These are phyloP conservation scores for Paxillus involutus DNA, from an alignment of 768 basidiomycete species.

Conservation along the genomic window DNA sequence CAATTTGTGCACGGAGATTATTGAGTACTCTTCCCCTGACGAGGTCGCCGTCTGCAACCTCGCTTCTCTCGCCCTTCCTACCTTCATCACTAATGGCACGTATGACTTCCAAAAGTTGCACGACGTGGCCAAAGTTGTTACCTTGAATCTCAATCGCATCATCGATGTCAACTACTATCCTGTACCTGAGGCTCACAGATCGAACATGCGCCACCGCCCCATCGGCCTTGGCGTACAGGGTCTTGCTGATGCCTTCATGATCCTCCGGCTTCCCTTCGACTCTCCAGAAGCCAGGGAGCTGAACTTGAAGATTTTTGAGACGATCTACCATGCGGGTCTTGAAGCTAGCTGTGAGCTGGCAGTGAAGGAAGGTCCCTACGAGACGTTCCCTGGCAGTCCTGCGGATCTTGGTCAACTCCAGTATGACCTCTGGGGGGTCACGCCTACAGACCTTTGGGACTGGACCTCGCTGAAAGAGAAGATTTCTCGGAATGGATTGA, in stretches of 20 bases:
- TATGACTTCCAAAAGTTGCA: conserved; percentile 97
- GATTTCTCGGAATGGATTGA: conserved; percentile 75
- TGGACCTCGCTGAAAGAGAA: conserved; percentile 87
- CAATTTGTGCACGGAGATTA: conserved; percentile 98
- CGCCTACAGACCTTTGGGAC: conserved; percentile 90
- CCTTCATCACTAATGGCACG: conserved; percentile 76
- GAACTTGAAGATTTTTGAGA: conserved; percentile 97
- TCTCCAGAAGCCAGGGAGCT: conserved; percentile 81
- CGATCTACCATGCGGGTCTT: conserved; percentile 93
- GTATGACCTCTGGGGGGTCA: conserved; percentile 94
- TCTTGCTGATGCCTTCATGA: conserved; percentile 98
- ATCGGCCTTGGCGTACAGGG: conserved; percentile 98
- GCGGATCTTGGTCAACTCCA: conserved; percentile 85
- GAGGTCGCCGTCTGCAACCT: conserved; percentile 99
- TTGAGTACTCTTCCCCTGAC: conserved; percentile 96
- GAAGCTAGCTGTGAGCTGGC: conserved; percentile 92
- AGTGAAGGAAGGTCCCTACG: conserved; percentile 75
- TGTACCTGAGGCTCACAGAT: conserved; percentile 83
- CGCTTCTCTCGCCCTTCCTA: conserved; percentile 92
- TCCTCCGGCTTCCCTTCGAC: conserved; percentile 93
- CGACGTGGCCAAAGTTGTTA: conserved; percentile 89
- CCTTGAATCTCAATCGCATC: conserved; percentile 90
- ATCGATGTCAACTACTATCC: conserved; percentile 98
- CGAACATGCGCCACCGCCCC: conserved; percentile 96
- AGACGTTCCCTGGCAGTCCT: conserved; percentile 90